Base-by-base conservation (phyloP, 192 early-diverging fungal species). In the Bifiguratus adelaidae region DNA sequence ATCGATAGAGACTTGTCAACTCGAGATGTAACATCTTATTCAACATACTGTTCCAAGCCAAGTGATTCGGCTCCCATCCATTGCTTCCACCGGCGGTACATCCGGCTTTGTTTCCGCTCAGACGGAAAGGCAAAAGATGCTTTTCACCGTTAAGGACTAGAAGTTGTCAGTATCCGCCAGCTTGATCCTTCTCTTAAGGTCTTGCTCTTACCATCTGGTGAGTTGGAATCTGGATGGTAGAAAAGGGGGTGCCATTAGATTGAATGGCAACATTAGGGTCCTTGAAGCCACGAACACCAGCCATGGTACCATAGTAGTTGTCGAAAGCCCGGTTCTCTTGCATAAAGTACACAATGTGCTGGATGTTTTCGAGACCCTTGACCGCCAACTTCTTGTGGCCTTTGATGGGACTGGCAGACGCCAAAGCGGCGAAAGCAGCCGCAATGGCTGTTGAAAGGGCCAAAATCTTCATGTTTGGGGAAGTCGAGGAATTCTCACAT, bases 311-410 rank as follows among this genome's bases (percentile, higher is more conserved):
- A 35, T 48, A 48, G 30, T 49, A 56, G 27, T 49, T 27, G 18
- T 56, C 47, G 44, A 56, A 56, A 18, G 54, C n/a, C 9, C 47
- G 35, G 20, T 49, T 56, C 35, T 49, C 54, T 30, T 56, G 54
- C 54, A 56, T 56, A 30, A 56, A 56, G 19, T 48, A 56, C 5
- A 56, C 54, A 7, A 56, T 21, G 7, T 56, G 47, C 16, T 56
- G 42, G 32, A 56, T 56, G 12, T 56, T 56, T 26, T 49, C 37
- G 15, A 56, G 40, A 11, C 54, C 54, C n/a, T n/a, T n/a, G n/a
- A n/a, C n/a, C n/a, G n/a, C n/a, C n/a, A n/a, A n/a, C n/a, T n/a
- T n/a, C n/a, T n/a, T n/a, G n/a, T n/a, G n/a, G n/a, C n/a, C n/a
- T n/a, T n/a, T n/a, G n/a, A n/a, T n/a, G n/a, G n/a, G n/a, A n/a